Conservation (phyloP, 345 rosid genomes). For the thale cress (Arabidopsis thaliana) region DNA sequence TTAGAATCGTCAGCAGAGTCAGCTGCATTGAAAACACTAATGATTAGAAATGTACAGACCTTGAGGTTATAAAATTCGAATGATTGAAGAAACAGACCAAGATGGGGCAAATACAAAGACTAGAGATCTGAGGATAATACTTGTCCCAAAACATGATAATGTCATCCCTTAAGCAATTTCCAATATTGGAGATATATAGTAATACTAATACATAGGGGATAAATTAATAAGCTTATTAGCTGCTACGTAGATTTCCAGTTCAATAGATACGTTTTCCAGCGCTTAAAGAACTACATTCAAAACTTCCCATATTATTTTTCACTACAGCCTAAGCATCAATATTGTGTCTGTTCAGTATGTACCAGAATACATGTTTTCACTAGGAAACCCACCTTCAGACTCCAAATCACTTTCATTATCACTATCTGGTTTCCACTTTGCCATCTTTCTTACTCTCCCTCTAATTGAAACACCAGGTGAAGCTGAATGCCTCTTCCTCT, state of each 20-base stretch:
- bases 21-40: constrained; percentile 58
- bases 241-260: constrained; percentile 11
- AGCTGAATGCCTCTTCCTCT: constrained; percentile 91
- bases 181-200: constrained; percentile 17
- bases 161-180: constrained; percentile 1
- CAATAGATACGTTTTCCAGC: neutral
- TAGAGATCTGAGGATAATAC: constrained; percentile 15
- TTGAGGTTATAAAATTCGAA: constrained; percentile 5
- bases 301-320: constrained; percentile 10
- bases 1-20: constrained; percentile 78
- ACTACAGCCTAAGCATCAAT: constrained; percentile 32
- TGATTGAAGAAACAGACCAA: constrained; percentile 26
- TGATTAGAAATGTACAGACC: constrained; percentile 28
- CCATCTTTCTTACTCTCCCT: constrained; percentile 95
- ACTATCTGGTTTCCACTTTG: constrained; percentile 84
- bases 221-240: neutral
- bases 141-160: constrained; percentile 1
- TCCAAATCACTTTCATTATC: constrained; percentile 88
- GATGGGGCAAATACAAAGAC: constrained; percentile 21
- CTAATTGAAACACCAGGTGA: constrained; percentile 84
- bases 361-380: constrained; percentile 21
- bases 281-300: constrained; percentile 9
- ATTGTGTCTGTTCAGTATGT: constrained; percentile 14
- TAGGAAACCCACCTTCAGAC: constrained; percentile 70
- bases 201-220: neutral